These are phyloP conservation scores for Arctostaphylos glauca DNA, from an alignment of 148 eudicot genomes.

Conservation along the genomic window DNA sequence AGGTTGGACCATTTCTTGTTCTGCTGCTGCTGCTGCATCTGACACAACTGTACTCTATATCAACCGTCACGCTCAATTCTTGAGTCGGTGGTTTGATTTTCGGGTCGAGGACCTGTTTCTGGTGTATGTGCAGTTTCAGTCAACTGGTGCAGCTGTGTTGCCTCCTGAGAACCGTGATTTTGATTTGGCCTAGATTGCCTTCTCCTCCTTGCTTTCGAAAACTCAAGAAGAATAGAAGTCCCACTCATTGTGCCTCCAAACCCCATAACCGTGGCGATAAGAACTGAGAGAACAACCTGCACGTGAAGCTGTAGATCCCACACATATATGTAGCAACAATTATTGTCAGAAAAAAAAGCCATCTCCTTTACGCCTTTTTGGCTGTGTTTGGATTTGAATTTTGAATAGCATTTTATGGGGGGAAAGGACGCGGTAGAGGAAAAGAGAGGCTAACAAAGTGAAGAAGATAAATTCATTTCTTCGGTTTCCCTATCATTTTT, in stretches of 20 bases:
- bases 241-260: constrained; percentile 79
- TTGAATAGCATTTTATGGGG: too few species aligned
- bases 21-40: not conserved
- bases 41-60: not conserved
- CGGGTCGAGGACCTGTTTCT: constrained; percentile 16
- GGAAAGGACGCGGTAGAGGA: not conserved
- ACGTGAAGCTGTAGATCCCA: constrained; percentile 51
- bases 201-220: constrained; percentile 37
- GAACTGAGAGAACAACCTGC: constrained; percentile 68
- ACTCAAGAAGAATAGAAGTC: constrained; percentile 49
- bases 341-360: not conserved
- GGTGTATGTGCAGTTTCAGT: constrained; percentile 20
- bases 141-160: constrained; percentile 24
- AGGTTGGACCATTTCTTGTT: not conserved
- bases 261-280: constrained; percentile 79
- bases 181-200: constrained; percentile 30
- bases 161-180: constrained; percentile 24
- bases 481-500: not conserved
- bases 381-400: too few species aligned
- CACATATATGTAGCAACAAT: constrained; percentile 10
- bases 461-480: not conserved
- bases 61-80: constrained; percentile 12
- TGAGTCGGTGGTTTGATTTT: not conserved
- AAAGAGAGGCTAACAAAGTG: not conserved
- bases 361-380: not conserved